Percentiles rank a stretch among this genome's conserved stretches.
Evolutionary conservation across 352 stramenopile genomes (phyloP).

Genomic region (Elongisporangium undulatum): DNA sequence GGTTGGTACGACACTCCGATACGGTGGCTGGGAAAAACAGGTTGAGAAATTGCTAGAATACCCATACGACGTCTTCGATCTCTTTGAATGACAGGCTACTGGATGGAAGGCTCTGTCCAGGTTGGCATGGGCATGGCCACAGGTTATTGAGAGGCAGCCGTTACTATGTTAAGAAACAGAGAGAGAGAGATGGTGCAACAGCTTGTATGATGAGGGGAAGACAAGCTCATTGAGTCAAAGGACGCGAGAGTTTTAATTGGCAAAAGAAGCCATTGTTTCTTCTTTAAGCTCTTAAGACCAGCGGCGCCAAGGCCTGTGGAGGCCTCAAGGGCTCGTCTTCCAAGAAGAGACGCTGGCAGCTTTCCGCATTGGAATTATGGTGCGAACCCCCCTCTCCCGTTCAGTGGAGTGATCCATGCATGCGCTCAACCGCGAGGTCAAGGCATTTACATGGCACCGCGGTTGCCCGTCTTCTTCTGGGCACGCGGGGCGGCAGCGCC

Average conservation of each 20-base stretch:
- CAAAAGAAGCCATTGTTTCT: slow-evolving; percentile 19
- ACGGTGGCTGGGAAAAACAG: neutral
- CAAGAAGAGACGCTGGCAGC: neutral
- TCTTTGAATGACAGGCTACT: neutral
- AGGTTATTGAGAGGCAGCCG: too few relatives aligned
- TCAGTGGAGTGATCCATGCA: slow-evolving; percentile 24
- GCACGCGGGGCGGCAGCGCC: slow-evolving; percentile 56
- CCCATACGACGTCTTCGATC: neutral
- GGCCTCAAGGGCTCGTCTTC: neutral
- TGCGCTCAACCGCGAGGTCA: slow-evolving; percentile 7
- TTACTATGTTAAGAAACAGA: slow-evolving; percentile 1
- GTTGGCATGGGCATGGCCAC: neutral
- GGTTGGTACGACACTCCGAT: neutral
- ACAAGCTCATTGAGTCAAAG: neutral
- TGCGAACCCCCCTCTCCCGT: slow-evolving; percentile 13
- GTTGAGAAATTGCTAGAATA: neutral
- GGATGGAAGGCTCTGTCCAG: too few relatives aligned
- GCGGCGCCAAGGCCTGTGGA: neutral
- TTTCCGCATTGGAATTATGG: neutral
- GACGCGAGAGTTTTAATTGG: slow-evolving; percentile 9
- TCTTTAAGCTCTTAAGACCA: neutral
- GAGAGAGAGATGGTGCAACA: neutral
- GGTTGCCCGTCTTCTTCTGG: slow-evolving; percentile 89
- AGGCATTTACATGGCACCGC: slow-evolving; percentile 78
- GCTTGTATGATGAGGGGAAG: too few relatives aligned